A percentile compares a stretch with the other conserved stretches of the same genome.
phyloP scores from a whole-genome alignment of 2,329 filamentous ascomycete species.

The Pseudogymnoascus sp. region DNA sequence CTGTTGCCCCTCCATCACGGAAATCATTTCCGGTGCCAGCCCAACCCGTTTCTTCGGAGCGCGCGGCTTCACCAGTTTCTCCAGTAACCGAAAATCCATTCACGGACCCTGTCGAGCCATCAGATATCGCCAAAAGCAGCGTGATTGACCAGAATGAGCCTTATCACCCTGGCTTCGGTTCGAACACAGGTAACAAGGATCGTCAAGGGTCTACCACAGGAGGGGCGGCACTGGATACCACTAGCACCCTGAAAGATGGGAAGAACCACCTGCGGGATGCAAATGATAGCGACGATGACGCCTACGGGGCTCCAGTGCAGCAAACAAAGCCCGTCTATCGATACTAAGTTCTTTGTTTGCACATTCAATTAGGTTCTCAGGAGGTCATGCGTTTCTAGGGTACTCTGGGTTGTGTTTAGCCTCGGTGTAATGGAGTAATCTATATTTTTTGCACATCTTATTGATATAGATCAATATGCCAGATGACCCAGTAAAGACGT shows the following conservation, averaged over 20 bases:
- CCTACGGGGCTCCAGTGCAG: constrained; percentile 13
- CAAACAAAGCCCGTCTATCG: constrained; percentile 22
- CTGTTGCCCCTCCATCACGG: constrained; percentile 12
- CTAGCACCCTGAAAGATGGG: constrained; percentile 10
- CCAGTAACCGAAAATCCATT: constrained; percentile 24
- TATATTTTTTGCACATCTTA: background rate
- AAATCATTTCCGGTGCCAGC: background rate
- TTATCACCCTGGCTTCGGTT: constrained; percentile 27
- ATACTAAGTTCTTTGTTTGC: constrained; percentile 15
- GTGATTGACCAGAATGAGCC: constrained; percentile 18
- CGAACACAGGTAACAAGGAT: constrained; percentile 20
- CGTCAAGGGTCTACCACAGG: constrained; percentile 21
- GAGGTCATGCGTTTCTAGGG: background rate
- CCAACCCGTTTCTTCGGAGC: constrained; percentile 13
- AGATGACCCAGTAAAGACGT: background rate
- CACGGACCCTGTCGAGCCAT: constrained; percentile 18
- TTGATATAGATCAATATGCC: background rate
- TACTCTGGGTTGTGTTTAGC: background rate
- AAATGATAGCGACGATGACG: constrained; percentile 14
- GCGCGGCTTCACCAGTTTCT: constrained; percentile 7
- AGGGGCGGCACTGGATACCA: constrained; percentile 23
- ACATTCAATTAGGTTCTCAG: background rate
- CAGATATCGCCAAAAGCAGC: background rate
- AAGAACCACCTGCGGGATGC: constrained; percentile 5
- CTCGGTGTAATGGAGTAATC: background rate